Evolutionary conservation across 441 rosid genomes (phyloP), one percentile per base, ranked within the genome.

Genomic region (Capsella rubella): DNA sequence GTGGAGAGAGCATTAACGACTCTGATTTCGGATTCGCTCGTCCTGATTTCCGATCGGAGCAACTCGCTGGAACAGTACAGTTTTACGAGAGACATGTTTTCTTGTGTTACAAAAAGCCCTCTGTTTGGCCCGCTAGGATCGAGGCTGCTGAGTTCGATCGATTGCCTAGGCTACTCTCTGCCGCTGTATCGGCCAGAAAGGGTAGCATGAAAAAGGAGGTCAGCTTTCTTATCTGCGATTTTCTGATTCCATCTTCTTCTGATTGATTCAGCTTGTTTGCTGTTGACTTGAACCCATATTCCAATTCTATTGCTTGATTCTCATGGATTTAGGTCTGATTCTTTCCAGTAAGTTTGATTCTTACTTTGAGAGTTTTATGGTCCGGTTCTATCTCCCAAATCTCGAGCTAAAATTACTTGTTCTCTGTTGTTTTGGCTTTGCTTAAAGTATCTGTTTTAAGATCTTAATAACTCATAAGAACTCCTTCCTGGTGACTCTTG

Each of bases 131-230:
- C 0, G 86, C 93, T 0, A 90, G 99, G 80, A 89, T 95, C 71
- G 98, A 93, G 81, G 97, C 99, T 15, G 93, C 99, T n/a, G 99
- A 95, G 92, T 93, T 95, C 71, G 99, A 95, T 87, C 96, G 99
- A 14, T 83, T 95, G 81, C 99, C 99, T 64, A 84, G 99, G 93
- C 66, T 91, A 77, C 89, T 95, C 67, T 87, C 96, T 66, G 99
- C 97, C 25, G 94, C 99, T 31, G 87, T 93, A 25, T 55, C 69
- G 40, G 89, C 97, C 29, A 82, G 89, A 73, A 95, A 90, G 84
- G 62, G 78, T 43, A 85, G 83, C 59, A 89, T 90, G 97, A 89
- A 72, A 70, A 91, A 85, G 75, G 89, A 91, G 90, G 99, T 92
- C 28, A 27, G 31, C 9, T 31, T 69, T 62, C 54, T 53, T 9